Conservation (phyloP, 805 yeast genomes). For the Ogataea trehalophila region DNA sequence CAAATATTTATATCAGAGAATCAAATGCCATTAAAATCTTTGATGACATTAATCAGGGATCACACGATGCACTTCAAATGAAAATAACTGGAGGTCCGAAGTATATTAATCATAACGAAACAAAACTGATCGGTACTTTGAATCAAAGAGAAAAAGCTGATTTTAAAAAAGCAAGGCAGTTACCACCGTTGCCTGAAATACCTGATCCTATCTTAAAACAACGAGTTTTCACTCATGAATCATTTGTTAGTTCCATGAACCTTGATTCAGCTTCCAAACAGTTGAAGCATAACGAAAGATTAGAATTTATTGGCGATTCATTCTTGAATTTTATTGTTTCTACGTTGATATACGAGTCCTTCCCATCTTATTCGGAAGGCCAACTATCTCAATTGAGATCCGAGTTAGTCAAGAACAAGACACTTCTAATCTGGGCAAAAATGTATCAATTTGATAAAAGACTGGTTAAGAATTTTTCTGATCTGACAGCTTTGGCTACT, state of each 20-base stretch:
- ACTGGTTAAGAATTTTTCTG: slow-evolving; percentile 45
- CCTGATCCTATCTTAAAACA: background rate
- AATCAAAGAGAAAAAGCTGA: no score
- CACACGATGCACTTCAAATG: no score
- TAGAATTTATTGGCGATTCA: slow-evolving; percentile 84
- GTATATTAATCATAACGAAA: no score
- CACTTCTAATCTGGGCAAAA: slow-evolving; percentile 59
- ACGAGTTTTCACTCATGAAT: slow-evolving; percentile 20
- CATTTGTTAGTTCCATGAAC: background rate
- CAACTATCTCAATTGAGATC: slow-evolving; percentile 62
- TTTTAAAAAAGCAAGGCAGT: no score
- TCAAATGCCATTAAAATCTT: no score
- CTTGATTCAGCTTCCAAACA: slow-evolving; percentile 33
- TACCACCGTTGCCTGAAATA: slow-evolving; percentile 1
- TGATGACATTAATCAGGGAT: no score
- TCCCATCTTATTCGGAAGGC: slow-evolving; percentile 73
- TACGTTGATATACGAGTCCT: slow-evolving; percentile 51
- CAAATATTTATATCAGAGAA: no score
- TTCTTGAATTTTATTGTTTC: slow-evolving; percentile 65
- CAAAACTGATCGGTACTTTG: no score
- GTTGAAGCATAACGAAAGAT: slow-evolving; percentile 66
- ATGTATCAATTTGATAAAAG: slow-evolving; percentile 56
- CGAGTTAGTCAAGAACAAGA: slow-evolving; percentile 60
- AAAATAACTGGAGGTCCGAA: no score
- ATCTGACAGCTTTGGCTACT: slow-evolving; percentile 38